Evolutionary conservation across 1,139 yeast species (phyloP).

Genomic region (Sugiyamaella pinicola): DNA sequence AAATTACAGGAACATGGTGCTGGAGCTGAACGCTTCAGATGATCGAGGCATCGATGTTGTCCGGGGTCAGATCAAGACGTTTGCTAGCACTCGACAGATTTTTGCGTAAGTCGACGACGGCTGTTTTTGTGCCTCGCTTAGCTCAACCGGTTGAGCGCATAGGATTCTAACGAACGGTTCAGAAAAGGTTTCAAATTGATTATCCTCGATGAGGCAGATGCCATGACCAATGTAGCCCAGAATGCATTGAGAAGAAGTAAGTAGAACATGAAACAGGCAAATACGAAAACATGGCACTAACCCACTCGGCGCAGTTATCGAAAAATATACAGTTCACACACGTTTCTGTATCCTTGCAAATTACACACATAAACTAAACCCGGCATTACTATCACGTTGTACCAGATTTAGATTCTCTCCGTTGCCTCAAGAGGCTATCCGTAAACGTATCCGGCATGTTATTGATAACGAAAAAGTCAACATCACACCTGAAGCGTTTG

Average conservation of each 20-base stretch:
- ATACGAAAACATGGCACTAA: neutral
- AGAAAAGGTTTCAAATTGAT: slow-evolving; percentile 66
- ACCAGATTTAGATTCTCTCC: slow-evolving; percentile 95
- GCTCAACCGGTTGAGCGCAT: too few species aligned
- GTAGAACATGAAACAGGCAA: slow-evolving; percentile 35
- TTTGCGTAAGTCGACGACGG: slow-evolving; percentile 45
- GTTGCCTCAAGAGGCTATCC: slow-evolving; percentile 64
- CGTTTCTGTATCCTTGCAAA: slow-evolving; percentile 96
- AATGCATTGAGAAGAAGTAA: slow-evolving; percentile 78
- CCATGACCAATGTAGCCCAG: slow-evolving; percentile 97
- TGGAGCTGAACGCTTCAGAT: slow-evolving; percentile 94
- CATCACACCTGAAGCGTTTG: slow-evolving; percentile 60
- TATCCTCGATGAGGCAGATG: slow-evolving; percentile 96
- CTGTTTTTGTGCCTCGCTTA: neutral
- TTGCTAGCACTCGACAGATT: slow-evolving; percentile 91
- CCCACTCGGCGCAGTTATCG: slow-evolving; percentile 55
- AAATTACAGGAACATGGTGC: slow-evolving; percentile 69
- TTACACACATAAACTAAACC: slow-evolving; percentile 92
- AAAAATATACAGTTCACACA: slow-evolving; percentile 91
- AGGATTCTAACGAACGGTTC: slow-evolving; percentile 6
- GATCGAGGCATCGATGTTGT: slow-evolving; percentile 94
- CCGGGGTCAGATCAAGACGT: slow-evolving; percentile 86
- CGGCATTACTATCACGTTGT: slow-evolving; percentile 92
- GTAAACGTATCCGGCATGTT: slow-evolving; percentile 66
- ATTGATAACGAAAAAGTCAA: slow-evolving; percentile 65